Evolutionary conservation across 345 rosid species (phyloP), one percentile per base, ranked within the genome.

Genomic region (Gossypium mustelinum): DNA sequence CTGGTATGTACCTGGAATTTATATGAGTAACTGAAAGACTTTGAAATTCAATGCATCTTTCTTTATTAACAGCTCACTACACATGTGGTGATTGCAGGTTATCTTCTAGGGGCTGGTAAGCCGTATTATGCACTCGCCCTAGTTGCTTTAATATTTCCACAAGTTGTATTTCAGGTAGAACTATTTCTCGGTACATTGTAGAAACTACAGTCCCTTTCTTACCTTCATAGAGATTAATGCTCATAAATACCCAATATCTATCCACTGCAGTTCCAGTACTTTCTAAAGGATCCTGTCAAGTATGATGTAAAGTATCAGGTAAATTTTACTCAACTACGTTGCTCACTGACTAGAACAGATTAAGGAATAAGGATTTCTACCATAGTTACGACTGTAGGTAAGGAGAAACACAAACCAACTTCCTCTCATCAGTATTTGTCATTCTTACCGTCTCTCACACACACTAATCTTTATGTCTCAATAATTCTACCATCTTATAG

Each of bases 301-400:
- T 90, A 91, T 67, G 99, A 95, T 68, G 99, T 95, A 47, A 95
- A 89, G 83, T 92, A 92, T 82, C 99, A 95, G 97, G 98, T 92
- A 79, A 24, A 24, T 52, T n/a, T 54, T 68, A 48, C 47, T 22
- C 43, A 9, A 69, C 0, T 66, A 27, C n/a, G 24, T 69, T 69
- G 44, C 57, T 47, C 20, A 48, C 7, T 4, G 16, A 43, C 50
- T 39, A 41, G 25, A 41, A 18, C 14, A 41, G 9, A 41, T 34
- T 11, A 60, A 60, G 3, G 20, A 7, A 13, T 11, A 60, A 60
- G 3, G 20, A 7, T 27, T 11, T 12, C 27, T 11, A 60, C 64
- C 14, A 5, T 29, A 63, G 9, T n/a, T 8, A 22, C 4, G 34
- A 27, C 12, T 1, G 24, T 57, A 10, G 3, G 11, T 1, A 1